Percentiles rank a stretch among this genome's conserved stretches.
phyloP scores from a whole-genome alignment of 352 stramenopile species.

The Pythium insidiosum region DNA sequence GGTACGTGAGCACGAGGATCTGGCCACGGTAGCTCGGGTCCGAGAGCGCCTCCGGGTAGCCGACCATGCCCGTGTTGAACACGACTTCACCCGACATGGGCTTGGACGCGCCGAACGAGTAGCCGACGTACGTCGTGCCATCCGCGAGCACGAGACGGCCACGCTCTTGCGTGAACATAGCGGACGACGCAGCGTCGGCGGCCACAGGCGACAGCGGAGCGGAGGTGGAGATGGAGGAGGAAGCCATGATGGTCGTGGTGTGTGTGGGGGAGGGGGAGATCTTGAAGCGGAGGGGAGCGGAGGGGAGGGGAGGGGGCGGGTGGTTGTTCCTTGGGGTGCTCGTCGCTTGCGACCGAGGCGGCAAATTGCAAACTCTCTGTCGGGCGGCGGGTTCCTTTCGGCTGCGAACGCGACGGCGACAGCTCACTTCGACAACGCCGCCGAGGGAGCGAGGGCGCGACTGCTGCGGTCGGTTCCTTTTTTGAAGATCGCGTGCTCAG shows the following conservation, averaged over 20 bases:
- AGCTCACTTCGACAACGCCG: too few relatives aligned
- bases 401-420: too few relatives aligned
- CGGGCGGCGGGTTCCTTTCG: not conserved
- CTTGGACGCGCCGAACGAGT: constrained; percentile 90
- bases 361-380: constrained; percentile 23
- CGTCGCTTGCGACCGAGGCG: constrained; percentile 20
- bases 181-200: constrained; percentile 20
- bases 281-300: constrained; percentile 12
- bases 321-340: not conserved
- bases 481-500: constrained; percentile 25
- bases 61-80: constrained; percentile 99
- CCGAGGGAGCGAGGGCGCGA: too few relatives aligned
- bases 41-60: constrained; percentile 97
- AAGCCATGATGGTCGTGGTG: constrained; percentile 14
- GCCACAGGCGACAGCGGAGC: constrained; percentile 35
- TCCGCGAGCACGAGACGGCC: constrained; percentile 81
- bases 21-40: constrained; percentile 97
- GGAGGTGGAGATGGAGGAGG: not conserved
- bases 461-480: too few relatives aligned
- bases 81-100: constrained; percentile 94
- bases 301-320: constrained; percentile 5
- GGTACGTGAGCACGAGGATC: constrained; percentile 96
- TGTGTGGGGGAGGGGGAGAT: constrained; percentile 8
- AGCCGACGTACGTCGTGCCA: constrained; percentile 68
- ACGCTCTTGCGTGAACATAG: constrained; percentile 34